Evolutionary conservation across 768 basidiomycete genomes (phyloP).

Genomic region (Pleurotus sapidus): DNA sequence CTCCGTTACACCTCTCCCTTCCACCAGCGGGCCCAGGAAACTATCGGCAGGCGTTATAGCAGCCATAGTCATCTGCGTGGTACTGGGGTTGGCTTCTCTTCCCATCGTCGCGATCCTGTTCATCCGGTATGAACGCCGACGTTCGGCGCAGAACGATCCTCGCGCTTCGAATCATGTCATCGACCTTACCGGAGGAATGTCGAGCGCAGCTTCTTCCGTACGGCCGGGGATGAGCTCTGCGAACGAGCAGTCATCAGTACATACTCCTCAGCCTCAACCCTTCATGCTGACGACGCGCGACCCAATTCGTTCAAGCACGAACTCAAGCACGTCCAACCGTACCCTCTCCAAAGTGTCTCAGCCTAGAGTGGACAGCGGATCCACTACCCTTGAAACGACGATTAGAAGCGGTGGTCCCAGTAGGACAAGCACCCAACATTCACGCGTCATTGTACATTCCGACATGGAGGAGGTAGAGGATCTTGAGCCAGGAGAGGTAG

Average conservation of each 20-base stretch:
- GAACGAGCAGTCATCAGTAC: neutral
- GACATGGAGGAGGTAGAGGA: slow-evolving; percentile 58
- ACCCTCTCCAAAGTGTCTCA: neutral
- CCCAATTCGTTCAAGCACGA: neutral
- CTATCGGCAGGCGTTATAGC: slow-evolving; percentile 46
- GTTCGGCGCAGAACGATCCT: neutral
- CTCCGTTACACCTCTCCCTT: slow-evolving; percentile 50
- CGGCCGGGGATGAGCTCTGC: neutral
- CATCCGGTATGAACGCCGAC: slow-evolving; percentile 22
- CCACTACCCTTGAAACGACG: neutral
- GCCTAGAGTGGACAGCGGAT: neutral
- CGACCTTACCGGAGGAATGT: neutral
- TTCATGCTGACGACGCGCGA: neutral
- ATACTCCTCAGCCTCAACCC: neutral
- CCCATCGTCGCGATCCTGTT: slow-evolving; percentile 52
- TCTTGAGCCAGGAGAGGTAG: slow-evolving; percentile 44
- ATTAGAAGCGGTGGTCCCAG: neutral
- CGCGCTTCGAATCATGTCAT: neutral
- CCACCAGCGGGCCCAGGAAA: slow-evolving; percentile 10
- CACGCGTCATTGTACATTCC: slow-evolving; percentile 65
- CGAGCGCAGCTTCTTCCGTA: neutral
- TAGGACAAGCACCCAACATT: slow-evolving; percentile 17
- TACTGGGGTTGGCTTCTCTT: slow-evolving; percentile 49
- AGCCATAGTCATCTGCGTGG: slow-evolving; percentile 48
- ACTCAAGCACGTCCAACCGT: neutral